Evolutionary conservation across 345 rosid species (phyloP).

Genomic region (Brassica incana): DNA sequence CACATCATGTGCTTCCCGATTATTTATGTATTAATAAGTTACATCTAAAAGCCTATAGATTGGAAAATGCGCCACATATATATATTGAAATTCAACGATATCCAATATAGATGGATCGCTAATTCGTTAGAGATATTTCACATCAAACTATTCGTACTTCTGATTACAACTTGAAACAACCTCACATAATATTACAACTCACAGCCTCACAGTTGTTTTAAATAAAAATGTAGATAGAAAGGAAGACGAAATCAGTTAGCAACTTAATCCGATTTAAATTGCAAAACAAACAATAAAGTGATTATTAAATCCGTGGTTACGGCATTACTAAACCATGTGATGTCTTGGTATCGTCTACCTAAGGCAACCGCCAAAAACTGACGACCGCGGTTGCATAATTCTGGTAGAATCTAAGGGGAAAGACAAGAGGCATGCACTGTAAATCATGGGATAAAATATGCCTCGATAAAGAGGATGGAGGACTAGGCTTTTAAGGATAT

Average conservation of each 20-base stretch:
- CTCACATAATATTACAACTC: neutral
- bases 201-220: neutral
- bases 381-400: too few relatives aligned
- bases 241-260: neutral
- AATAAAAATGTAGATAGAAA: neutral
- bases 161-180: neutral
- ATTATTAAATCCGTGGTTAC: too few relatives aligned
- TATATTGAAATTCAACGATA: neutral
- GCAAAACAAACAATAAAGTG: too few relatives aligned
- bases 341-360: too few relatives aligned
- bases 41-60: neutral
- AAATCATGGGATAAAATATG: too few relatives aligned
- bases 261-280: neutral
- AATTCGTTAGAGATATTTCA: neutral
- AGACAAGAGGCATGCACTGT: too few relatives aligned
- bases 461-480: too few relatives aligned
- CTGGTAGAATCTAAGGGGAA: too few relatives aligned
- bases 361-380: too few relatives aligned
- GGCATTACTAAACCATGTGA: too few relatives aligned
- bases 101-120: neutral
- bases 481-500: too few relatives aligned
- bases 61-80: neutral
- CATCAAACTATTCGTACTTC: neutral
- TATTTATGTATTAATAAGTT: neutral
- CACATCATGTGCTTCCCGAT: constrained; percentile 23